Percentiles rank a stretch among this genome's conserved stretches.
Conservation (phyloP, 805 yeast genomes). For the Myxozyma mucilagina region DNA sequence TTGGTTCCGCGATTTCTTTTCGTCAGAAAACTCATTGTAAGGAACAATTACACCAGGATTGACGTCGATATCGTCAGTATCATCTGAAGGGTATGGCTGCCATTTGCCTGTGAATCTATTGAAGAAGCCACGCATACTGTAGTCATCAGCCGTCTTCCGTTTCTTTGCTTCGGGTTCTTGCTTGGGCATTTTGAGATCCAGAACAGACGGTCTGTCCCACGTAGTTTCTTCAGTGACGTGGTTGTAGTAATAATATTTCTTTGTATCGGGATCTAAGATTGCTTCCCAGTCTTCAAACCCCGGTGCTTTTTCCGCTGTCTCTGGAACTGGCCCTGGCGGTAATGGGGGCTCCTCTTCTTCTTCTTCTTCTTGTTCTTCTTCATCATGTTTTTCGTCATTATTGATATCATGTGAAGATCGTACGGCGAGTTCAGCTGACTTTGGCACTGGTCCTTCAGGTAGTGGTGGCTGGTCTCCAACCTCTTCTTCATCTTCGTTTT, state of each 20-base stretch:
- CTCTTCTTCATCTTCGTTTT: neutral
- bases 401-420: neutral
- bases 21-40: constrained; percentile 14
- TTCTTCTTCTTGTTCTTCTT: neutral
- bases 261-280: constrained; percentile 29
- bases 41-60: constrained; percentile 27
- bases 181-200: neutral
- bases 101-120: constrained; percentile 26
- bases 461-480: constrained; percentile 1
- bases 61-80: constrained; percentile 12
- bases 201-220: constrained; percentile 35
- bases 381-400: too few relatives aligned
- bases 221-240: constrained; percentile 33
- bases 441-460: neutral
- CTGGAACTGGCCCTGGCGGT: constrained; percentile 32
- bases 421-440: neutral
- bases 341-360: constrained; percentile 28
- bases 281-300: constrained; percentile 37
- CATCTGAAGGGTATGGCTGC: constrained; percentile 15
- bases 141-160: neutral
- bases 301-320: constrained; percentile 17
- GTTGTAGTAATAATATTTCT: constrained; percentile 36
- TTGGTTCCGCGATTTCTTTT: constrained; percentile 17
- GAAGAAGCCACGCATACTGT: constrained; percentile 25
- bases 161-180: neutral